phyloP scores from a whole-genome alignment of 176 grass and related monocot species.

The Rhynchospora pubera region DNA sequence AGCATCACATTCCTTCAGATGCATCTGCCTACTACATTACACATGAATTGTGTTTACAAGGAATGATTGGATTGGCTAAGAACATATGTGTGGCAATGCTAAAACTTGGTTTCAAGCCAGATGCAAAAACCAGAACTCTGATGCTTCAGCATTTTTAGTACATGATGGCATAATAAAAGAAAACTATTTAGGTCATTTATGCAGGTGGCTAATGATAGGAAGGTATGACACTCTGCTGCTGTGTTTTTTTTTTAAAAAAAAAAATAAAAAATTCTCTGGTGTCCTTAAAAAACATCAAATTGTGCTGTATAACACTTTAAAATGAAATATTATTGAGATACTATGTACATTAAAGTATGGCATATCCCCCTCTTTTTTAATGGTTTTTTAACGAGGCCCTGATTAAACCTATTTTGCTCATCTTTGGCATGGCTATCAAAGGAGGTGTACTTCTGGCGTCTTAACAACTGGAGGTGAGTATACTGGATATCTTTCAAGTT shows the following conservation, averaged over 20 bases:
- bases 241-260: no score
- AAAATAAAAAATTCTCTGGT: no score
- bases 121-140: constrained; percentile 63
- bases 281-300: not conserved
- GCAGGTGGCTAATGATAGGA: not conserved
- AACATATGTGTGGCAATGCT: constrained; percentile 51
- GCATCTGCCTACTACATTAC: constrained; percentile 71
- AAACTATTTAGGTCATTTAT: not conserved
- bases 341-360: not conserved
- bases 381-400: not conserved
- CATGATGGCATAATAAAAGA: not conserved
- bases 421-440: not conserved
- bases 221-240: not conserved
- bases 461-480: not conserved
- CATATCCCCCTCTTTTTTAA: not conserved
- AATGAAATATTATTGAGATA: not conserved
- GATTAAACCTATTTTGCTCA: not conserved
- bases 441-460: not conserved
- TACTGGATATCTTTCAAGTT: not conserved
- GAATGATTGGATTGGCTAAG: constrained; percentile 48
- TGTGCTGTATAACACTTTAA: not conserved
- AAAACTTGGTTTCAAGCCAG: constrained; percentile 52
- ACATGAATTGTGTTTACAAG: constrained; percentile 70
- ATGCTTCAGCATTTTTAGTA: constrained; percentile 60
- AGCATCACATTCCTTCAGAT: constrained; percentile 43